Evolutionary conservation across 2,329 filamentous ascomycete genomes (phyloP).

Genomic region (Cladosporium velox): DNA sequence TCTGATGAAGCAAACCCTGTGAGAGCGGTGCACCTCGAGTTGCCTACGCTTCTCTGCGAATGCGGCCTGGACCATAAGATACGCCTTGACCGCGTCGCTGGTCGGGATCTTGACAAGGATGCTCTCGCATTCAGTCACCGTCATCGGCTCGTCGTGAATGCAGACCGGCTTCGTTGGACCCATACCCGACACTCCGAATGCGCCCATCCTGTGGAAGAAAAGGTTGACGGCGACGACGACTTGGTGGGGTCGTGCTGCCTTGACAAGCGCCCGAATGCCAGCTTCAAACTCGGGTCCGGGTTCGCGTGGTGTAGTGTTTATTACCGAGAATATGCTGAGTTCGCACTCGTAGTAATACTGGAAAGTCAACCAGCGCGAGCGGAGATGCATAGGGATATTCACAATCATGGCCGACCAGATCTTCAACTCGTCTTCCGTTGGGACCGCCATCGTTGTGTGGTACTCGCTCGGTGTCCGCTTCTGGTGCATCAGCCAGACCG

Average conservation of each 20-base stretch:
- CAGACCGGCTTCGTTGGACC: neutral
- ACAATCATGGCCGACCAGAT: neutral
- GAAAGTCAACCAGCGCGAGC: neutral
- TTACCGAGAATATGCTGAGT: neutral
- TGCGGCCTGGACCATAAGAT: neutral
- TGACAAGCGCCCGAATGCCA: neutral
- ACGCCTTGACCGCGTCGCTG: neutral
- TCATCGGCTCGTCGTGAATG: neutral
- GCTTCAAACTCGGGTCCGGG: neutral
- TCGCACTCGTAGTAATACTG: neutral
- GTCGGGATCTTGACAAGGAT: neutral
- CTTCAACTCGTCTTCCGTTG: neutral
- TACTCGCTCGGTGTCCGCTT: neutral
- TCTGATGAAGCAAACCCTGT: slow-evolving; percentile 1
- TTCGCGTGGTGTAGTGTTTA: neutral
- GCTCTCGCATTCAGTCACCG: neutral
- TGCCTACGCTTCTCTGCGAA: neutral
- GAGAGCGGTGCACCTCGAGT: slow-evolving; percentile 4
- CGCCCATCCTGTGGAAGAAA: neutral
- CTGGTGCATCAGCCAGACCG: neutral
- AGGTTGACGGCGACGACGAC: neutral
- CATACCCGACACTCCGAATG: no score
- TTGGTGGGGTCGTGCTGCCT: neutral
- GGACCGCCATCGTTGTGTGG: neutral
- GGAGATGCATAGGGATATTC: neutral